Conservation (phyloP, 2,329 filamentous ascomycete genomes). For the Cladorrhinum sp. region DNA sequence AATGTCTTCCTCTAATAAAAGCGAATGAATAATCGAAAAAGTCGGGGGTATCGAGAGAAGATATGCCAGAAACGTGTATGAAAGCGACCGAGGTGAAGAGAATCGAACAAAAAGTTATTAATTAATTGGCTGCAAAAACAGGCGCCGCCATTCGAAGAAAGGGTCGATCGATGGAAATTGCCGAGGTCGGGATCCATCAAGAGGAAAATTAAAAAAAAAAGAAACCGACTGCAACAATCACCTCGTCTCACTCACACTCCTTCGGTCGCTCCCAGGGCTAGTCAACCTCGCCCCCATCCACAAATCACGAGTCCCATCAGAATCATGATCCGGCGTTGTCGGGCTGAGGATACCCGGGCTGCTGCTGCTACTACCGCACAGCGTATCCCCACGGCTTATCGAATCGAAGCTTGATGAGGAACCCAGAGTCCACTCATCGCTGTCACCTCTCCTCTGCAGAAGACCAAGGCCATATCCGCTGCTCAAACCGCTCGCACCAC, state of each 20-base stretch:
- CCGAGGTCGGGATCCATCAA: neutral
- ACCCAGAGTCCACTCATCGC: slow-evolving; percentile 87
- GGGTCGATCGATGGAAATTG: neutral
- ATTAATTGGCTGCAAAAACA: neutral
- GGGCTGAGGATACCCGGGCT: slow-evolving; percentile 52
- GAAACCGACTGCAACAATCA: slow-evolving; percentile 23
- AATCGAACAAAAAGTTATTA: neutral
- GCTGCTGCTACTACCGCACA: slow-evolving; percentile 46
- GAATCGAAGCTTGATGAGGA: slow-evolving; percentile 71
- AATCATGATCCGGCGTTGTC: slow-evolving; percentile 44
- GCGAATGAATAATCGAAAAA: neutral
- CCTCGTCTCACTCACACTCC: slow-evolving; percentile 45
- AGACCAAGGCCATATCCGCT: slow-evolving; percentile 48
- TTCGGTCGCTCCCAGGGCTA: slow-evolving; percentile 19
- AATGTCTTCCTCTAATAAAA: neutral
- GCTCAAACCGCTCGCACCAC: slow-evolving; percentile 35
- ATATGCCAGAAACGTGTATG: neutral
- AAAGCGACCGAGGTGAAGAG: neutral
- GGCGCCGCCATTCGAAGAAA: neutral
- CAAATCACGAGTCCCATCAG: slow-evolving; percentile 32
- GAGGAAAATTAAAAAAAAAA: neutral
- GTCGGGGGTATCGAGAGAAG: neutral
- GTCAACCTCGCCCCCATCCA: slow-evolving; percentile 39
- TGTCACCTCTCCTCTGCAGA: slow-evolving; percentile 52
- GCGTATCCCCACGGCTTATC: slow-evolving; percentile 36